Evolutionary conservation across 2,329 filamentous ascomycete genomes (phyloP).

Genomic region (Ascochyta pisi): DNA sequence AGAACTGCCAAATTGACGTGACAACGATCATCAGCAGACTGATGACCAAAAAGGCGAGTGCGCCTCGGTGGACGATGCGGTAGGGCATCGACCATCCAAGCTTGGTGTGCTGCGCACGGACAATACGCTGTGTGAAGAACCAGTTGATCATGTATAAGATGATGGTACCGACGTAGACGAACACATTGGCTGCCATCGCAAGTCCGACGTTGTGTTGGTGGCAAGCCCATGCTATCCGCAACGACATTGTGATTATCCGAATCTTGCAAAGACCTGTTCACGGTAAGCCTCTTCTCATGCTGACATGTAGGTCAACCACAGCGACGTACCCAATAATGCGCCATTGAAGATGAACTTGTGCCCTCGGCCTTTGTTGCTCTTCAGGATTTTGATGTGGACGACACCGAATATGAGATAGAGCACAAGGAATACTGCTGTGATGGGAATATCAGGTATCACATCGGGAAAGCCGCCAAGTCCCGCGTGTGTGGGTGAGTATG

Average conservation of each 20-base stretch:
- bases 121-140: constrained; percentile 76
- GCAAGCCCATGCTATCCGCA: constrained; percentile 49
- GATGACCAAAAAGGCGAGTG: constrained; percentile 62
- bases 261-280: constrained; percentile 54
- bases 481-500: constrained; percentile 37
- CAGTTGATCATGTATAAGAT: constrained; percentile 82
- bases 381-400: constrained; percentile 52
- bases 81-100: constrained; percentile 71
- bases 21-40: constrained; percentile 72
- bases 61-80: constrained; percentile 55
- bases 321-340: constrained; percentile 49
- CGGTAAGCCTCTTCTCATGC: constrained; percentile 15
- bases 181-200: constrained; percentile 68
- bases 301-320: not conserved
- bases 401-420: constrained; percentile 51
- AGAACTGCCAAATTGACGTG: constrained; percentile 69
- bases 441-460: constrained; percentile 50
- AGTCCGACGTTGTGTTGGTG: constrained; percentile 53
- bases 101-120: constrained; percentile 74
- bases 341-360: constrained; percentile 55
- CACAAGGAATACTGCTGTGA: constrained; percentile 50
- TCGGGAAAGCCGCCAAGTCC: constrained; percentile 41
- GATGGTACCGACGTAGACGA: constrained; percentile 76
- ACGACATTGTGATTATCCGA: constrained; percentile 51
- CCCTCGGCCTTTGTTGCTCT: constrained; percentile 46